Conservation (phyloP, 805 yeast genomes). For the Kodamaea kaohsiungensis region DNA sequence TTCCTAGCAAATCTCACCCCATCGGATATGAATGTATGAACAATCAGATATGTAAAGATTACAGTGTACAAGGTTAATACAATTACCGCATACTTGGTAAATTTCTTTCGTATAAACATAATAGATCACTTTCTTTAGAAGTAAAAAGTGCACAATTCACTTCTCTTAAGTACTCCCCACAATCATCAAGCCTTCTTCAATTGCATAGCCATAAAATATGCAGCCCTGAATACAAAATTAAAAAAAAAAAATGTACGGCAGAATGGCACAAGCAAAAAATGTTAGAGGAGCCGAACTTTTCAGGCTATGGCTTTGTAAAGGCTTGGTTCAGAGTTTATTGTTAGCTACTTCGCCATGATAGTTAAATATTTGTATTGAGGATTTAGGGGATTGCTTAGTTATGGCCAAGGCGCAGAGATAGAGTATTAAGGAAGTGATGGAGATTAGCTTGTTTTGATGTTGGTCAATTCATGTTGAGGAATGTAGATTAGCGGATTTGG, state of each 20-base stretch:
- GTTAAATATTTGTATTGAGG: background rate
- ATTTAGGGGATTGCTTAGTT: constrained; percentile 1
- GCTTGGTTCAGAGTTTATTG: background rate
- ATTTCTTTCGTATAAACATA: background rate
- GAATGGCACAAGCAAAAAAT: background rate
- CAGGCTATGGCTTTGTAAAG: background rate
- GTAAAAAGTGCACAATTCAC: background rate
- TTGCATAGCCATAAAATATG: background rate
- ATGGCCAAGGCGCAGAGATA: background rate
- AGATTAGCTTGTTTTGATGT: too few species aligned
- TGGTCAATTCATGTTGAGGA: too few species aligned
- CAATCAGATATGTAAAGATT: constrained; percentile 2
- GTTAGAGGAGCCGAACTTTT: background rate
- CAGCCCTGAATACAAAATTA: background rate
- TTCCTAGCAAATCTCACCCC: constrained; percentile 1
- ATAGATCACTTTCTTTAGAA: too few species aligned
- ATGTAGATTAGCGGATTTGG: too few species aligned
- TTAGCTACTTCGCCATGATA: background rate
- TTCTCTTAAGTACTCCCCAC: background rate
- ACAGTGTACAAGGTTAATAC: background rate
- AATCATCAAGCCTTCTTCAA: background rate
- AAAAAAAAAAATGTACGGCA: background rate
- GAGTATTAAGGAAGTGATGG: background rate
- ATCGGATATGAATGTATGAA: constrained; percentile 2
- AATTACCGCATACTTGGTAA: background rate